Conservation (phyloP, 2,329 filamentous ascomycete genomes). For the Sporothrix variecibatus region DNA sequence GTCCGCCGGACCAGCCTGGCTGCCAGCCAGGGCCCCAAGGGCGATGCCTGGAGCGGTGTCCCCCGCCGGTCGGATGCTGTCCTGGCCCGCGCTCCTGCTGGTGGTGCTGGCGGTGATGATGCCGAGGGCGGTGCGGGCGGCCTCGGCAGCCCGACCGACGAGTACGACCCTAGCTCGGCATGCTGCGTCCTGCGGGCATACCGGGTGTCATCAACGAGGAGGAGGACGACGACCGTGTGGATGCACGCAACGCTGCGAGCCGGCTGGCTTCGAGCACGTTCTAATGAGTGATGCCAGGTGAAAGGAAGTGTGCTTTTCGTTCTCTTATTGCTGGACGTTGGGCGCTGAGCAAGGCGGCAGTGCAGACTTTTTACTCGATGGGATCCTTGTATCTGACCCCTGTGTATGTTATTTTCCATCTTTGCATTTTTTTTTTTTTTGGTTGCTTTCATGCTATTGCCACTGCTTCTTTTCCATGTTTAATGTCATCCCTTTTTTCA, state of each 20-base stretch:
- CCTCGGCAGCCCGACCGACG: slow-evolving; percentile 41
- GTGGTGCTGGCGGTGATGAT: slow-evolving; percentile 33
- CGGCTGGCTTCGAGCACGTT: slow-evolving; percentile 93
- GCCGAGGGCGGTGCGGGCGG: not conserved
- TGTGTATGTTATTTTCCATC: not conserved
- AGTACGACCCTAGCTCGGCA: slow-evolving; percentile 43
- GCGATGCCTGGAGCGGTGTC: slow-evolving; percentile 97
- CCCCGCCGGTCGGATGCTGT: slow-evolving; percentile 73
- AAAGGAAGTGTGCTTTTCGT: too few relatives aligned
- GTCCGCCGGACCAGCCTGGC: slow-evolving; percentile 73
- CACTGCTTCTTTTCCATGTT: not conserved
- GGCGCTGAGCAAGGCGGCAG: too few relatives aligned
- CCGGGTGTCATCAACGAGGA: slow-evolving; percentile 66
- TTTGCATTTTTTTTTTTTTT: not conserved
- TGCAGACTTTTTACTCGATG: not conserved
- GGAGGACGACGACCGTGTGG: slow-evolving; percentile 89
- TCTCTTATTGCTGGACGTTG: too few relatives aligned
- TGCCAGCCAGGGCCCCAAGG: slow-evolving; percentile 90
- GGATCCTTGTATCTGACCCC: not conserved
- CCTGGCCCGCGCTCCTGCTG: slow-evolving; percentile 56
- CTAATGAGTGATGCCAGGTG: slow-evolving; percentile 45
- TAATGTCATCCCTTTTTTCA: not conserved
- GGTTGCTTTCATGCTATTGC: not conserved
- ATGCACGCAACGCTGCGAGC: slow-evolving; percentile 93
- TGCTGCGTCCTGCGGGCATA: slow-evolving; percentile 45